Base-by-base conservation (phyloP, 2,329 filamentous ascomycete species). In the Pseudocercospora musae region DNA sequence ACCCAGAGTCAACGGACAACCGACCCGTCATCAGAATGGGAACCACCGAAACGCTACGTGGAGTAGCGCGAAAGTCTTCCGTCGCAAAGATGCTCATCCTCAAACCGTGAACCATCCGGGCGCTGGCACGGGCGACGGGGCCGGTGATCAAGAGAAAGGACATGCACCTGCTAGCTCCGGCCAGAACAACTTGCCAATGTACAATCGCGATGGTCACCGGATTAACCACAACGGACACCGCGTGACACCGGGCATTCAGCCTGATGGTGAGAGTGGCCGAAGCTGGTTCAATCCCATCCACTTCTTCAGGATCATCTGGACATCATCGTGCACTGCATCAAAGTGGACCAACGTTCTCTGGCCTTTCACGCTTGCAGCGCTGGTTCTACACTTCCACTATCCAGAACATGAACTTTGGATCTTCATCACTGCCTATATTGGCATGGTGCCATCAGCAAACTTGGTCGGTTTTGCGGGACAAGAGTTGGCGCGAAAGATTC, bases 401-500 rank as follows among this genome's bases (percentile, higher is more conserved):
- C 61, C 40, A 4, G 49, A 66, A 27, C 55, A 65, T 10, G 44
- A 77, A 25, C 69, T 81, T 0, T 79, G 75, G 75, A 79, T 81
- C 66, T 83, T 83, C 67, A 77, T 76, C 53, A 75, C 77, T 0
- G 76, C 78, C 6, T 84, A 83, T 63, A 76, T 84, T 57, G 80
- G 80, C 63, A 82, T 83, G 69, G 73, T 83, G 1, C 81, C 81
- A 0, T 74, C 79, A 8, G 81, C 81, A 44, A 83, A 83, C 59
- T 71, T 82, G 6, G 71, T 83, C 3, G 81, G 81, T 2, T 83
- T 92, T 69, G 87, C 88, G 10, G 88, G 89, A 11, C 85, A 89
- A 69, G 87, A 91, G 74, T 76, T 91, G 62, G 86, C 89, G 1
- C 82, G 87, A 62, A 93, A 93, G 77, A 75, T 93, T 59, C 89